Evolutionary conservation across 1,139 yeast species (phyloP).

Genomic region (Pneumocystis jirovecii): DNA sequence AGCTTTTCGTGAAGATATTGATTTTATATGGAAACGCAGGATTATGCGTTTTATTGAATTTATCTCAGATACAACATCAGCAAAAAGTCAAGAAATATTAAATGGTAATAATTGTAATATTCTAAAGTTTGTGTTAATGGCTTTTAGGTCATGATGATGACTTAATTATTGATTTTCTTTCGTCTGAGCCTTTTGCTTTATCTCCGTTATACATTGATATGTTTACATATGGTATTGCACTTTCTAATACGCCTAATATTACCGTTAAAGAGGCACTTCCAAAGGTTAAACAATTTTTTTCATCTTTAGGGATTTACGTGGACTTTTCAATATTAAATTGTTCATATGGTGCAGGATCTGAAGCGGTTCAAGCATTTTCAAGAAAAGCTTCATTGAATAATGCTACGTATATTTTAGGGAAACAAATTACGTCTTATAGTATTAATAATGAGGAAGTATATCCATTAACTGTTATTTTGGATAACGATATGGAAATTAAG

Average conservation of each 20-base stretch:
- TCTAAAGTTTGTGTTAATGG: slow-evolving; percentile 29
- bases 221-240: slow-evolving; percentile 61
- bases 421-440: not conserved
- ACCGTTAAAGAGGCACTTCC: slow-evolving; percentile 61
- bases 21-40: slow-evolving; percentile 62
- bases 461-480: slow-evolving; percentile 47
- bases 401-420: slow-evolving; percentile 52
- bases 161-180: not conserved
- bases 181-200: slow-evolving; percentile 3
- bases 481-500: slow-evolving; percentile 55
- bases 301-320: slow-evolving; percentile 86
- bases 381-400: slow-evolving; percentile 98
- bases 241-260: slow-evolving; percentile 46
- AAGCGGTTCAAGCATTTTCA: slow-evolving; percentile 90
- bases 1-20: slow-evolving; percentile 72
- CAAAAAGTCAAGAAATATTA: slow-evolving; percentile 41
- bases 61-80: slow-evolving; percentile 50
- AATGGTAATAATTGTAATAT: slow-evolving; percentile 36
- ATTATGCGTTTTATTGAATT: slow-evolving; percentile 90
- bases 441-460: not conserved
- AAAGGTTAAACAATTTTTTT: slow-evolving; percentile 65
- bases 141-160: not conserved
- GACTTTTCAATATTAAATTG: slow-evolving; percentile 84
- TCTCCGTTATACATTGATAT: slow-evolving; percentile 2
- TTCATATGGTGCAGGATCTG: slow-evolving; percentile 94